Percentiles rank a stretch among this genome's conserved stretches.
Evolutionary conservation across 1,284 basidiomycete genomes (phyloP).

Genomic region (Termitomyces sp.): DNA sequence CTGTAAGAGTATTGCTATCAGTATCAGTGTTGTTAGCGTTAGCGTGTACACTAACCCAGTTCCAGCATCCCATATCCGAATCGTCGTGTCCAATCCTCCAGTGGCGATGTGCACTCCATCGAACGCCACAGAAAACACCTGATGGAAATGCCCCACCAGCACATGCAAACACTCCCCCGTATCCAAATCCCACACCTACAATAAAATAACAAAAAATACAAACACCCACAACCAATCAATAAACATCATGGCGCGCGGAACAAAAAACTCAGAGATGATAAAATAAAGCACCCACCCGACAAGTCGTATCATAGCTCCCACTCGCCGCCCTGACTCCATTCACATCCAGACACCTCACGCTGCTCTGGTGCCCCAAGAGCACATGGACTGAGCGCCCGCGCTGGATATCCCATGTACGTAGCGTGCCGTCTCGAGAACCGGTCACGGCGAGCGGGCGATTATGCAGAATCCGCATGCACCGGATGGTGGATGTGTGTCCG

Average conservation of each 20-base stretch:
- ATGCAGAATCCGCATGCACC: slow-evolving; percentile 87
- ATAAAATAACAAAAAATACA: neutral
- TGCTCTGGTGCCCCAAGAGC: slow-evolving; percentile 76
- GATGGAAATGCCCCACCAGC: slow-evolving; percentile 85
- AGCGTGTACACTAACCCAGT: slow-evolving; percentile 77
- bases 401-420: slow-evolving; percentile 93
- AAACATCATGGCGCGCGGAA: too few species aligned
- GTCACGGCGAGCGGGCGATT: slow-evolving; percentile 85
- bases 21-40: too few species aligned
- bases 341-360: slow-evolving; percentile 87
- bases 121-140: slow-evolving; percentile 92
- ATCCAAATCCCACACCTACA: slow-evolving; percentile 80
- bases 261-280: neutral
- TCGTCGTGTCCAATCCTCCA: slow-evolving; percentile 88
- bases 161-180: slow-evolving; percentile 83
- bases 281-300: slow-evolving; percentile 51
- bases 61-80: slow-evolving; percentile 81
- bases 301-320: slow-evolving; percentile 87
- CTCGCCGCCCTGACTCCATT: slow-evolving; percentile 78
- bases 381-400: slow-evolving; percentile 66
- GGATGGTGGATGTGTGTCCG: slow-evolving; percentile 89
- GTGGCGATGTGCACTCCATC: slow-evolving; percentile 84
- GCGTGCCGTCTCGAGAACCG: slow-evolving; percentile 81
- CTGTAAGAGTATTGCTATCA: slow-evolving; percentile 49
- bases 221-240: slow-evolving; percentile 4